Evolutionary conservation across 495 filamentous ascomycete species (phyloP), one percentile per base, ranked within the genome.

Genomic region (Annulohypoxylon bovei): DNA sequence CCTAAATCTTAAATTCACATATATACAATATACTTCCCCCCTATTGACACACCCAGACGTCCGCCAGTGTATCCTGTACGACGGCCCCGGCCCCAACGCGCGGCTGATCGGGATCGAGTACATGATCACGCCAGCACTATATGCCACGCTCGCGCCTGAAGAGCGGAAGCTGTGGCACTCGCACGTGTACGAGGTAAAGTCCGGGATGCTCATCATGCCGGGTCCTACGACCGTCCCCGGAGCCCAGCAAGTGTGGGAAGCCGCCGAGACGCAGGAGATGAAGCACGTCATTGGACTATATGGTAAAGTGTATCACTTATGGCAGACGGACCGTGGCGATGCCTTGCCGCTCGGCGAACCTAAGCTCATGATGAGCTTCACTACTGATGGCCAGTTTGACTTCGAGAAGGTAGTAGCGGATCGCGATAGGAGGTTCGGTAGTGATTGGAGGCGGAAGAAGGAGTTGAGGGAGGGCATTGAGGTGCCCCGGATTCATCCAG

Each of bases 261-360:
- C 76, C 14, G 91, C 91, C 20, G 93, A 97, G 82, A 92, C 83
- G 8, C 84, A 86, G 22, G 92, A 94, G 80, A 95, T 97, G 93
- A 82, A 89, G 69, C 83, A 92, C 65, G 81, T 95, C 6, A 75
- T 89, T 2, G 77, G 83, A 12, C 71, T 95, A 5, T 97, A 97
- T 67, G 93, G 93, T n/a, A 96, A 97, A 78, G 88, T 90, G n/a
- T 97, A 90, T 79, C 93, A 94, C 74, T 81, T 95, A 54, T 97
- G 93, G 93, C 92, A 96, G 84, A 86, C 90, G 27, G 92, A 96
- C 76, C 81, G 88, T n/a, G 93, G 94, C 5, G 87, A 95, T 73
- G 75, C 86, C 68, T 70, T 97, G 70, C 92, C 93, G 20, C 74
- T 95, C 60, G 93, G 93, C 0, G 80, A 82, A 78, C 92, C 93